phyloP scores from a whole-genome alignment of 768 basidiomycete species.

The Solioccasus polychromus region DNA sequence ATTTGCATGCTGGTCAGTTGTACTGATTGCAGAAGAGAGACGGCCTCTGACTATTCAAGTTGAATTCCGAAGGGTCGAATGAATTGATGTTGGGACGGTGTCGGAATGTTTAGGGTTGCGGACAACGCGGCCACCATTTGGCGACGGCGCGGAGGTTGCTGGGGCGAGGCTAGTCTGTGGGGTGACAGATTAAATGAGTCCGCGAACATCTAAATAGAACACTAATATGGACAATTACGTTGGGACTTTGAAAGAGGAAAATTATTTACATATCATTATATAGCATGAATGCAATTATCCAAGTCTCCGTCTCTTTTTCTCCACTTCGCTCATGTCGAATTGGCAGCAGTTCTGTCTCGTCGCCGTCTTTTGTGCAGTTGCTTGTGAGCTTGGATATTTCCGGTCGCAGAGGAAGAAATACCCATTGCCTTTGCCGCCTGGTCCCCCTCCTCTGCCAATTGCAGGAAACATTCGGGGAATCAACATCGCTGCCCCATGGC shows the following conservation, averaged over 20 bases:
- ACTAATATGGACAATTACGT: no score
- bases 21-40: no score
- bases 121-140: conserved; percentile 8
- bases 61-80: neutral
- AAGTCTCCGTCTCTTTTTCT: no score
- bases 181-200: neutral
- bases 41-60: no score
- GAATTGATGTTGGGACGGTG: neutral
- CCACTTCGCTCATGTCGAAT: neutral
- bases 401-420: conserved; percentile 3
- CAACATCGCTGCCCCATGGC: conserved; percentile 13
- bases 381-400: conserved; percentile 2
- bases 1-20: conserved; percentile 1
- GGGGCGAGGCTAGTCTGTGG: neutral
- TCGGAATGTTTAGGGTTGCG: no score
- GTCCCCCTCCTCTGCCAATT: conserved; percentile 18
- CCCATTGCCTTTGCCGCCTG: conserved; percentile 16
- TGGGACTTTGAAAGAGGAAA: no score
- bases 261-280: no score
- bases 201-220: neutral
- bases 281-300: no score
- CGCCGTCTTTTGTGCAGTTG: conserved; percentile 9
- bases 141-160: neutral
- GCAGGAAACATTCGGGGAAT: conserved; percentile 20
- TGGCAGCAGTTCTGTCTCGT: conserved; percentile 14